These are phyloP conservation scores for Malassezia pachydermatis DNA, from an alignment of 1,284 basidiomycete species.

Conservation along the genomic window DNA sequence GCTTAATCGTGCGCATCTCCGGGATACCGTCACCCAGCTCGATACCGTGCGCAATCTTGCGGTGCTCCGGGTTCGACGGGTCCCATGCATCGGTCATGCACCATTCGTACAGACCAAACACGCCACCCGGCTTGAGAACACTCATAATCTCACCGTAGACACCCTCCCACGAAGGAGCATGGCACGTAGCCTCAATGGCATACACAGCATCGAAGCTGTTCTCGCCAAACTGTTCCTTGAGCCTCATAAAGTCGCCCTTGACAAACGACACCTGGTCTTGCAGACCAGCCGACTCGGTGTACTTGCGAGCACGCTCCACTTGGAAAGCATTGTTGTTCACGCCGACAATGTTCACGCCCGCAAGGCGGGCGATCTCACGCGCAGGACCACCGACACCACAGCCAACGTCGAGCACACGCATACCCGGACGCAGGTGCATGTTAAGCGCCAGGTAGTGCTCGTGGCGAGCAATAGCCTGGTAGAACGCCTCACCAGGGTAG, in stretches of 20 bases:
- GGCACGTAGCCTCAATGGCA: slow-evolving; percentile 94
- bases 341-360: slow-evolving; percentile 75
- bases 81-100: slow-evolving; percentile 96
- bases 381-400: slow-evolving; percentile 97
- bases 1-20: slow-evolving; percentile 75
- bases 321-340: slow-evolving; percentile 98
- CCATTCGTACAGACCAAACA: slow-evolving; percentile 98
- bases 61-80: slow-evolving; percentile 73
- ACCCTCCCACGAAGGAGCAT: slow-evolving; percentile 89
- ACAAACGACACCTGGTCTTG: slow-evolving; percentile 62
- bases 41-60: slow-evolving; percentile 70
- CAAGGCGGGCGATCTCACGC: slow-evolving; percentile 83
- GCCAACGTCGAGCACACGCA: slow-evolving; percentile 94
- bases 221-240: slow-evolving; percentile 81
- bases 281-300: slow-evolving; percentile 70
- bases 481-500: slow-evolving; percentile 87
- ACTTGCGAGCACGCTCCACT: slow-evolving; percentile 69
- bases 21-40: slow-evolving; percentile 87
- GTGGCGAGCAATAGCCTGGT: slow-evolving; percentile 72
- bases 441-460: slow-evolving; percentile 86
- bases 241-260: slow-evolving; percentile 79
- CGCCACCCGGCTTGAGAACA: slow-evolving; percentile 91
- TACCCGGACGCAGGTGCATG: slow-evolving; percentile 59
- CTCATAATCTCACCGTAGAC: slow-evolving; percentile 88
- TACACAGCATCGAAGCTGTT: slow-evolving; percentile 94